Evolutionary conservation across 2,329 filamentous ascomycete species (phyloP), one percentile per base, ranked within the genome.

Genomic region (Saccharata proteae): DNA sequence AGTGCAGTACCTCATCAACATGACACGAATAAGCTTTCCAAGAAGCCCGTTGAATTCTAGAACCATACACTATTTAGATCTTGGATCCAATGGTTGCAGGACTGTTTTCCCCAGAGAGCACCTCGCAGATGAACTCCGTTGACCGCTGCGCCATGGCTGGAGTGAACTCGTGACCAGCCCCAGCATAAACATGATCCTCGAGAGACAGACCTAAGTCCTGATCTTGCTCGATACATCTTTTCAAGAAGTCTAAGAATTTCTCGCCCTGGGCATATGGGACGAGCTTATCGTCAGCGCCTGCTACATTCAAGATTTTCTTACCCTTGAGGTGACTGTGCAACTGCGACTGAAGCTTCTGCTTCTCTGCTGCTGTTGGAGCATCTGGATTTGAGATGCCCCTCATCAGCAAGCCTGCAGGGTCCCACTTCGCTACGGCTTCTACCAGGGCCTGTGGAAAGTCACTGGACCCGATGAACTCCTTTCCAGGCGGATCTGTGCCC

Each of bases 401-500:
- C 4, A 92, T 75, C 7, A 93, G 56, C 5, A 90, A 59, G 2
- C 71, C 77, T 13, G 78, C 80, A 0, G 88, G 85, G 45, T 98
- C 90, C 37, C 67, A 71, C 32, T 67, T 68, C 14, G 66, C 58
- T 17, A 84, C 70, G 0, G 72, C 66, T 1, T 67, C 57, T 1
- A 86, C 57, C 5, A 94, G 67, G 0, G 73, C 66, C 0, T 57
- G 52, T 0, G 88, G 86, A 44, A 94, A 93, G 47, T 86, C 80
- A 22, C 58, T 59, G 35, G 80, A 85, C 3, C 84, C 83, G 1
- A 92, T 48, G 46, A 96, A 92, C 0, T 66, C 57, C 0, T 62
- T 54, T 0, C 76, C 77, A 0, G 65, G 63, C 0, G 67, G 63
- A 11, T 69, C 60, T 9, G 65, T 64, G 2, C 61, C 52, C 0